Evolutionary conservation across 2,329 filamentous ascomycete species (phyloP).

Genomic region (Penicillium rolfsii): DNA sequence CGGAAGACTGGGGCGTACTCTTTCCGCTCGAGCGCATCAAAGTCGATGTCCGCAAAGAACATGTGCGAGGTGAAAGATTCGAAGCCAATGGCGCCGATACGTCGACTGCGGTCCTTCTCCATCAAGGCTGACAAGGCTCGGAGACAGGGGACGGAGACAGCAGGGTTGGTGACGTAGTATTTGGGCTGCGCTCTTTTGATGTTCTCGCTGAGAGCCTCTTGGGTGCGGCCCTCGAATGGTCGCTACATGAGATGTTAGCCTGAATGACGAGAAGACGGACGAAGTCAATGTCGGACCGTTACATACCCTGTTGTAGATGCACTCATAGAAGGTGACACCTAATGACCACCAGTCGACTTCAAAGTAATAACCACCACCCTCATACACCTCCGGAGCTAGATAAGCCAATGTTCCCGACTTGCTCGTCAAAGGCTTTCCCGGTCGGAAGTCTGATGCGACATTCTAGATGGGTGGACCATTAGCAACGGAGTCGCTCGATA

Average conservation of each 20-base stretch:
- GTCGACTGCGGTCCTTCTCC: slow-evolving; percentile 75
- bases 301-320: slow-evolving; percentile 93
- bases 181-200: slow-evolving; percentile 82
- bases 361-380: slow-evolving; percentile 82
- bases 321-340: slow-evolving; percentile 98
- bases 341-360: slow-evolving; percentile 99
- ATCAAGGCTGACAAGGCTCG: slow-evolving; percentile 85
- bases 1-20: slow-evolving; percentile 88
- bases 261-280: background rate
- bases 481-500: slow-evolving; percentile 18
- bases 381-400: slow-evolving; percentile 92
- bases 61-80: slow-evolving; percentile 83
- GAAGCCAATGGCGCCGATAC: slow-evolving; percentile 82
- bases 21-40: slow-evolving; percentile 80
- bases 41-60: slow-evolving; percentile 87
- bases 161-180: slow-evolving; percentile 89
- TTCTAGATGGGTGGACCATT: slow-evolving; percentile 62
- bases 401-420: slow-evolving; percentile 97
- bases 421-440: slow-evolving; percentile 81
- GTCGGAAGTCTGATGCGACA: slow-evolving; percentile 89
- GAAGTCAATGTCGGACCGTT: background rate
- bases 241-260: slow-evolving; percentile 60
- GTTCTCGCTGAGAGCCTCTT: slow-evolving; percentile 75
- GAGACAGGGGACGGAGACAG: slow-evolving; percentile 83
- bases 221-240: slow-evolving; percentile 88